Conservation (phyloP, 306 rosid species). For the Vicia sativa region DNA sequence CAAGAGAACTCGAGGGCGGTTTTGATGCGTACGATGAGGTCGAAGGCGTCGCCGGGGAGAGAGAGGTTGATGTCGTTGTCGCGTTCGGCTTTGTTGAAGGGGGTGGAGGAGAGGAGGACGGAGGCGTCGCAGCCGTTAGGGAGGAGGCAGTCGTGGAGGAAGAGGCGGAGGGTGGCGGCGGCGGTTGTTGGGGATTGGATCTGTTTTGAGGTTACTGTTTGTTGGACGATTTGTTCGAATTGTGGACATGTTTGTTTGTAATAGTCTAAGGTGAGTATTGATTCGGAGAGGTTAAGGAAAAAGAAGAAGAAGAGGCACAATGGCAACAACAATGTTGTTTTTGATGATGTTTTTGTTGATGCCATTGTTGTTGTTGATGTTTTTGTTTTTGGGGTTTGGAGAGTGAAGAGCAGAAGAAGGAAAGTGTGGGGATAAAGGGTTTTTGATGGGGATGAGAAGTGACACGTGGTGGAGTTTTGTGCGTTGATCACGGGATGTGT, state of each 20-base stretch:
- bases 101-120: constrained; percentile 56
- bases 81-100: constrained; percentile 60
- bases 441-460: neutral
- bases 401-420: neutral
- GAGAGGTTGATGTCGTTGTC: constrained; percentile 63
- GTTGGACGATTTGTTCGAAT: constrained; percentile 49
- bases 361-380: neutral
- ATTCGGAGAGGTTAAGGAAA: neutral
- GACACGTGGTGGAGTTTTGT: constrained; percentile 1
- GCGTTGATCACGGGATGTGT: constrained; percentile 30
- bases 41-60: constrained; percentile 73
- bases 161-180: constrained; percentile 62
- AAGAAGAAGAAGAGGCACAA: neutral
- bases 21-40: constrained; percentile 58
- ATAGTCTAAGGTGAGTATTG: constrained; percentile 51
- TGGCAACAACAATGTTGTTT: neutral
- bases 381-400: neutral
- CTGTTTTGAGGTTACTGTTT: constrained; percentile 44
- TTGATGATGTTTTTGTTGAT: neutral
- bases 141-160: constrained; percentile 71
- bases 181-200: constrained; percentile 57
- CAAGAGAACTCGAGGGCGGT: constrained; percentile 62
- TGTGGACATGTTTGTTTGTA: constrained; percentile 57
- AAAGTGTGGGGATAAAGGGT: neutral
- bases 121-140: constrained; percentile 73